Evolutionary conservation across 2,329 filamentous ascomycete genomes (phyloP).

Genomic region (Talaromyces amestolkiae): DNA sequence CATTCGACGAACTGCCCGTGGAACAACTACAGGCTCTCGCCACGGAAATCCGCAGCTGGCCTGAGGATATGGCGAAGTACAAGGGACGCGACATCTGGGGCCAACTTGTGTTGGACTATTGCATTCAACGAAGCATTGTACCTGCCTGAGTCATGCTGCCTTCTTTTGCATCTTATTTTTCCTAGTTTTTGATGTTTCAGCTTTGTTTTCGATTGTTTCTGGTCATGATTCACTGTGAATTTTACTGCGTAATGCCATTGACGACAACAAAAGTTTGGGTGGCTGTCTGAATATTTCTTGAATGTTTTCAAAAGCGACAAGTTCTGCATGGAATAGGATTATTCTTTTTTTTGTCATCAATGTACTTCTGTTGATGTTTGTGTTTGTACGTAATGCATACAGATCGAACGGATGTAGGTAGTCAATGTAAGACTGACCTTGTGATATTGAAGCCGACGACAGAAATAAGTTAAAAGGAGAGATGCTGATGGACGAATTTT

Average conservation of each 20-base stretch:
- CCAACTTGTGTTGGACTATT: constrained; percentile 37
- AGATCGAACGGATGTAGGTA: not conserved
- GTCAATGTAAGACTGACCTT: not conserved
- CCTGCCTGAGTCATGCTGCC: constrained; percentile 1
- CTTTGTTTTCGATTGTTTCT: constrained; percentile 3
- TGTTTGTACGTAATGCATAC: not conserved
- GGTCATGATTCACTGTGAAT: not conserved
- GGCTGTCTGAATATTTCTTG: constrained; percentile 22
- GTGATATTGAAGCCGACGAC: too few species aligned
- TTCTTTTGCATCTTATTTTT: not conserved
- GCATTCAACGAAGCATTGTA: constrained; percentile 26
- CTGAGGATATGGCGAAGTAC: constrained; percentile 44
- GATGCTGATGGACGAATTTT: not conserved
- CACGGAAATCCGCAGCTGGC: constrained; percentile 47
- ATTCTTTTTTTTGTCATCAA: not conserved
- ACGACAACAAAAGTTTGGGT: constrained; percentile 21
- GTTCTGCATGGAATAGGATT: constrained; percentile 3
- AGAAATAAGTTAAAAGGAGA: not conserved
- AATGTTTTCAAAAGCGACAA: constrained; percentile 2
- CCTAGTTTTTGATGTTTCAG: not conserved
- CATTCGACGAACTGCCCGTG: constrained; percentile 40
- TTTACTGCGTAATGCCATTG: constrained; percentile 13
- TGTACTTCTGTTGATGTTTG: not conserved
- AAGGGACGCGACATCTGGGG: constrained; percentile 49
- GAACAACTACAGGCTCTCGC: constrained; percentile 43